phyloP scores from a whole-genome alignment of 805 yeast genomes.

The Kluyveromyces wickerhamii region DNA sequence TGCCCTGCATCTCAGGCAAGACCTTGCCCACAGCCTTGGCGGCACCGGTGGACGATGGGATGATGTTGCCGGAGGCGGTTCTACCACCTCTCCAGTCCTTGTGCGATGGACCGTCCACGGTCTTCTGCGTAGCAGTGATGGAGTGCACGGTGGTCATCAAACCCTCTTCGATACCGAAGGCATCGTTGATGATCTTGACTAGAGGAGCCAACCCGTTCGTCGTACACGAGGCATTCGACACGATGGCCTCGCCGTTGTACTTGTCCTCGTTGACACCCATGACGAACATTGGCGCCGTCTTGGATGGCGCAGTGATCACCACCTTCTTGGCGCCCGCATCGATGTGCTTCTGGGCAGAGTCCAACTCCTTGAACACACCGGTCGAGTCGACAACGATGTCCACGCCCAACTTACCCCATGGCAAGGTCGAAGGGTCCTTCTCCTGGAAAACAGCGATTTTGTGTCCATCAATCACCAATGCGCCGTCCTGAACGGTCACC shows the following conservation, averaged over 20 bases:
- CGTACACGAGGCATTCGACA: constrained; percentile 68
- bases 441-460: constrained; percentile 47
- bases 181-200: constrained; percentile 59
- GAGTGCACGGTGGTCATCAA: constrained; percentile 70
- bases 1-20: constrained; percentile 63
- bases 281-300: constrained; percentile 67
- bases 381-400: constrained; percentile 65
- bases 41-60: constrained; percentile 71
- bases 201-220: constrained; percentile 70
- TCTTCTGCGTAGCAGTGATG: constrained; percentile 64
- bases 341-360: constrained; percentile 60
- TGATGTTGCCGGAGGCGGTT: constrained; percentile 68
- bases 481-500: constrained; percentile 44
- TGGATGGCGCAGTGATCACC: constrained; percentile 63
- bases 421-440: constrained; percentile 59
- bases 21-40: constrained; percentile 73
- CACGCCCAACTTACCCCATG: constrained; percentile 58
- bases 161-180: constrained; percentile 63
- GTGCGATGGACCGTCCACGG: constrained; percentile 71
- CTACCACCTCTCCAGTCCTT: constrained; percentile 80
- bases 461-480: constrained; percentile 47
- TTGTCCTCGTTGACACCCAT: constrained; percentile 60
- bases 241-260: constrained; percentile 50
- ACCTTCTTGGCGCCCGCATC: constrained; percentile 71
- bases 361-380: constrained; percentile 61